Conservation (phyloP, 495 filamentous ascomycete species). For the Viridothelium virens region DNA sequence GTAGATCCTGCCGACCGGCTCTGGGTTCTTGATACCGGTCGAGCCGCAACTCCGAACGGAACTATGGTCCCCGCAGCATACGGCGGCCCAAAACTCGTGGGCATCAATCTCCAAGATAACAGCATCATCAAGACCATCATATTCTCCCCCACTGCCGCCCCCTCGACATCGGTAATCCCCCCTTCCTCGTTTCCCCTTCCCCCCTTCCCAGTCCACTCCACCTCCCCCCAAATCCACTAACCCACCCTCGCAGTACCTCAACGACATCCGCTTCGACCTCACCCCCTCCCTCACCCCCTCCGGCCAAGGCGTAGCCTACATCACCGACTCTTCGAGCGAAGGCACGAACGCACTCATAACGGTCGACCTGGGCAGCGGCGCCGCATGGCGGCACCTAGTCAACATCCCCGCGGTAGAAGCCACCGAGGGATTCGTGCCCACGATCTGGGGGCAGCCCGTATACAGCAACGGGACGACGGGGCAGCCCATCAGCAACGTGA, state of each 20-base stretch:
- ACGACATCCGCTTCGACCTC: slow-evolving; percentile 44
- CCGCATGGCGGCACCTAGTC: slow-evolving; percentile 42
- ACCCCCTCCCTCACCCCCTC: slow-evolving; percentile 29
- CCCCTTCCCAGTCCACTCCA: background rate
- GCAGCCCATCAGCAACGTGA: slow-evolving; percentile 24
- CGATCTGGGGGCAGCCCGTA: slow-evolving; percentile 38
- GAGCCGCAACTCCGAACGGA: slow-evolving; percentile 35
- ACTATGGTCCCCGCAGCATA: slow-evolving; percentile 34
- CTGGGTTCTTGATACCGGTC: slow-evolving; percentile 45
- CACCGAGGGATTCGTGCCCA: slow-evolving; percentile 36
- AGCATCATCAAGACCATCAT: slow-evolving; percentile 40
- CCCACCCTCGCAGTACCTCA: slow-evolving; percentile 33
- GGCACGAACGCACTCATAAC: slow-evolving; percentile 41
- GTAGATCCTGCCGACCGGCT: slow-evolving; percentile 40
- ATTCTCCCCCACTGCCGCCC: slow-evolving; percentile 38
- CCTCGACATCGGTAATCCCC: slow-evolving; percentile 27
- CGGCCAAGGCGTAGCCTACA: slow-evolving; percentile 41
- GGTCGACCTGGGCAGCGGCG: slow-evolving; percentile 41
- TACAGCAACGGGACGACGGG: slow-evolving; percentile 28
- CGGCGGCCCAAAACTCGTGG: slow-evolving; percentile 42
- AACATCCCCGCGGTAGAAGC: slow-evolving; percentile 31
- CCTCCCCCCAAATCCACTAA: background rate
- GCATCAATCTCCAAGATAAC: slow-evolving; percentile 37
- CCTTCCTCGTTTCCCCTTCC: background rate
- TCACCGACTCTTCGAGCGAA: slow-evolving; percentile 40